These are phyloP conservation scores for Crepidotus variabilis DNA, from an alignment of 768 basidiomycete genomes.

Conservation along the genomic window DNA sequence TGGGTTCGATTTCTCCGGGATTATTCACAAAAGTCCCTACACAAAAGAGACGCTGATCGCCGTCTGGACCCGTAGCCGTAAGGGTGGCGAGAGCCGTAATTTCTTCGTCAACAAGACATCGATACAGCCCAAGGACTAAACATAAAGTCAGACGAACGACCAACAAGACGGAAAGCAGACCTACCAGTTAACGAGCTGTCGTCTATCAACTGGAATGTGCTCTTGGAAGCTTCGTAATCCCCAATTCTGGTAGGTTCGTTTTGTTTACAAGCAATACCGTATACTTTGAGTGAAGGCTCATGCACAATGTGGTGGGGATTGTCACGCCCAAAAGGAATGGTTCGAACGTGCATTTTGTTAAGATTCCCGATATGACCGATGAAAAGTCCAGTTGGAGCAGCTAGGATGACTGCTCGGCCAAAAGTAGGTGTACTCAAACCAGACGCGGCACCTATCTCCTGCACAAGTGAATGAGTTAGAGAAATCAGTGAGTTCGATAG, in stretches of 20 bases:
- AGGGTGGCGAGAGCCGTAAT: constrained; percentile 49
- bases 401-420: constrained; percentile 54
- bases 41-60: constrained; percentile 40
- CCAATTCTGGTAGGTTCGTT: constrained; percentile 52
- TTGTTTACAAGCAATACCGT: constrained; percentile 65
- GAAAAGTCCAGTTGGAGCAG: constrained; percentile 46
- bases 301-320: constrained; percentile 69
- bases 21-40: constrained; percentile 43
- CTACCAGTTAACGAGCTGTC: constrained; percentile 60
- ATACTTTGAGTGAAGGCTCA: constrained; percentile 46
- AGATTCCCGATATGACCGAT: constrained; percentile 67
- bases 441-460: constrained; percentile 53
- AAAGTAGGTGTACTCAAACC: constrained; percentile 46
- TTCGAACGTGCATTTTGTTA: constrained; percentile 77
- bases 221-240: constrained; percentile 38
- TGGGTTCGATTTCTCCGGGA: constrained; percentile 44
- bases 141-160: neutral
- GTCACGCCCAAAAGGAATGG: constrained; percentile 71
- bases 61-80: constrained; percentile 24
- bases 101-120: constrained; percentile 54
- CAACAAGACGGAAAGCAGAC: constrained; percentile 19
- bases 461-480: neutral
- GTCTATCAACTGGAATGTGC: constrained; percentile 66
- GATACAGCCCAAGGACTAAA: constrained; percentile 44
- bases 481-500: no score